Percentiles rank a stretch among this genome's conserved stretches.
Evolutionary conservation across 768 basidiomycete species (phyloP).

Genomic region (Floccularia luteovirens): DNA sequence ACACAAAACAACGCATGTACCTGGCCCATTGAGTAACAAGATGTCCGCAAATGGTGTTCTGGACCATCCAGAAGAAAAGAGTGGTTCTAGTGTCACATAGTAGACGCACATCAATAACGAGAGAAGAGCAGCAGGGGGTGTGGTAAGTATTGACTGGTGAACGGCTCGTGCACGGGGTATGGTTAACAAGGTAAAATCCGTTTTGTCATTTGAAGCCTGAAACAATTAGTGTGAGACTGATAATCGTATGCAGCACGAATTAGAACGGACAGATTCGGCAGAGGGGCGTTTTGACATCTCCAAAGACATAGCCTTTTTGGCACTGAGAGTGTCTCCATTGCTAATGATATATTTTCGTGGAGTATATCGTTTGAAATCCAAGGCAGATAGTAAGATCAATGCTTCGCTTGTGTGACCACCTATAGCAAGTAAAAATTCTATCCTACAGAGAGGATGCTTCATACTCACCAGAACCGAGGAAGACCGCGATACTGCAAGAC

Average conservation of each 20-base stretch:
- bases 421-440: constrained; percentile 19
- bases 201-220: neutral
- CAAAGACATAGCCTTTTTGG: constrained; percentile 56
- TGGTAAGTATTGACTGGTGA: constrained; percentile 70
- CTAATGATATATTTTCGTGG: constrained; percentile 78
- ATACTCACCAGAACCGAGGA: constrained; percentile 83
- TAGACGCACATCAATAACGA: constrained; percentile 60
- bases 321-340: constrained; percentile 75
- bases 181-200: constrained; percentile 42
- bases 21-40: constrained; percentile 89
- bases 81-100: constrained; percentile 48
- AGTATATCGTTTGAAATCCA: constrained; percentile 71
- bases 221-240: neutral
- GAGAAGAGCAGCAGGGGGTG: constrained; percentile 52
- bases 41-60: constrained; percentile 51
- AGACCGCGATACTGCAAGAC: constrained; percentile 59
- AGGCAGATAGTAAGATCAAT: constrained; percentile 56
- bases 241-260: neutral
- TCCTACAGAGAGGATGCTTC: neutral
- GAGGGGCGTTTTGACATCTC: constrained; percentile 34
- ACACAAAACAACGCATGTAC: constrained; percentile 83
- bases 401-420: constrained; percentile 95
- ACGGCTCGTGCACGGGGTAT: constrained; percentile 88
- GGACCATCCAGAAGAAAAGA: constrained; percentile 18
- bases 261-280: neutral